These are phyloP conservation scores for Aspergillus cejpii DNA, from an alignment of 2,329 filamentous ascomycete species.

Conservation along the genomic window DNA sequence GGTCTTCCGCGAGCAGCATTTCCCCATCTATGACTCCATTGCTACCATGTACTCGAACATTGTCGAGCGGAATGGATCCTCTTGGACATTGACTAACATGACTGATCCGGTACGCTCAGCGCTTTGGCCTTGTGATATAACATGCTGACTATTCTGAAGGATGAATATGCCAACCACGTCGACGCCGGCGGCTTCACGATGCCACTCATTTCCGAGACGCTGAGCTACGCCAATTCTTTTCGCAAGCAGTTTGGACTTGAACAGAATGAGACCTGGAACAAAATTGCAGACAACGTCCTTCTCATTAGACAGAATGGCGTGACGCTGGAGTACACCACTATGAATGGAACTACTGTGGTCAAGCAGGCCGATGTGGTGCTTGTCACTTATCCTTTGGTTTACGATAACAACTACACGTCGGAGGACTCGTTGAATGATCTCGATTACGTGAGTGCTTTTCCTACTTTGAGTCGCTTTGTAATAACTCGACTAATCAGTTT, in stretches of 20 bases:
- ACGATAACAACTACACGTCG: conserved; percentile 49
- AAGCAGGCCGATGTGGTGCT: conserved; percentile 68
- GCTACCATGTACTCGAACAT: conserved; percentile 57
- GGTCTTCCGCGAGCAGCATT: conserved; percentile 50
- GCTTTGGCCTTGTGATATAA: neutral
- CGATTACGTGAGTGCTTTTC: conserved; percentile 48
- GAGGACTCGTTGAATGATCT: conserved; percentile 50
- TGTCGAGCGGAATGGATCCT: conserved; percentile 53
- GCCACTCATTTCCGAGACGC: conserved; percentile 51
- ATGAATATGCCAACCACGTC: conserved; percentile 62
- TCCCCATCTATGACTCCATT: conserved; percentile 59
- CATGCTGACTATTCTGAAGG: conserved; percentile 28
- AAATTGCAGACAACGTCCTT: conserved; percentile 52
- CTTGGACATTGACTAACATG: conserved; percentile 54
- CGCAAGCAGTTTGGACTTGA: conserved; percentile 50
- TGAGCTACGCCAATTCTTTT: conserved; percentile 53
- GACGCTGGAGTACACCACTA: conserved; percentile 57
- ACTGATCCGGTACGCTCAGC: conserved; percentile 57
- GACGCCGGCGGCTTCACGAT: conserved; percentile 65
- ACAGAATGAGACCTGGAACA: conserved; percentile 53
- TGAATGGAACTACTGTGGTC: conserved; percentile 60
- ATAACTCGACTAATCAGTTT: conserved; percentile 1
- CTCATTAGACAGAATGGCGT: conserved; percentile 54
- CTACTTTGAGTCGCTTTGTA: neutral
- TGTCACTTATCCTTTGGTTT: conserved; percentile 58